Evolutionary conservation across 345 rosid species (phyloP).

Genomic region (Euphorbia peplus): DNA sequence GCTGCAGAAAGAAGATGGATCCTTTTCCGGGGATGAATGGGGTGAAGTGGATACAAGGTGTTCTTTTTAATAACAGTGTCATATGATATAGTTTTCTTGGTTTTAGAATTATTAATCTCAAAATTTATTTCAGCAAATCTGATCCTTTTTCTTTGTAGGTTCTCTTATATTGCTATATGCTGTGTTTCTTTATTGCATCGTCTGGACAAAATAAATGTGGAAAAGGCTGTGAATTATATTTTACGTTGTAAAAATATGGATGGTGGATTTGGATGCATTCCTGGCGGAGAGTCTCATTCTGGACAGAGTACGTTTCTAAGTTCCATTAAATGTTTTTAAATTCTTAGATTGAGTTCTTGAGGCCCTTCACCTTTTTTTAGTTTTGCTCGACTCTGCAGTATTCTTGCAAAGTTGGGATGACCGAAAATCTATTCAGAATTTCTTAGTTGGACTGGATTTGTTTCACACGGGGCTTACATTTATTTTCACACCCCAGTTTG

Average conservation of each 20-base stretch:
- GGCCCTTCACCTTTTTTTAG: neutral
- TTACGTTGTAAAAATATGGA: conserved; percentile 87
- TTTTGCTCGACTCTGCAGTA: neutral
- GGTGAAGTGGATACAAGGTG: conserved; percentile 95
- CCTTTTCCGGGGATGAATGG: conserved; percentile 92
- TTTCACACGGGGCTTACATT: neutral
- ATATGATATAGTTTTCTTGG: neutral
- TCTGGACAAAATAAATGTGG: conserved; percentile 64
- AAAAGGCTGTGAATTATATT: conserved; percentile 72
- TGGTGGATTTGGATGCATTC: conserved; percentile 95
- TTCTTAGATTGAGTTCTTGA: neutral
- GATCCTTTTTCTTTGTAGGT: conserved; percentile 41
- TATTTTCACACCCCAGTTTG: neutral
- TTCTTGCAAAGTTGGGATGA: neutral
- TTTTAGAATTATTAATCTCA: neutral
- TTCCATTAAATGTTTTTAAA: neutral
- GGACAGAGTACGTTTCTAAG: conserved; percentile 71
- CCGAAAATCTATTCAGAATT: neutral
- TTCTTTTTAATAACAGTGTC: conserved; percentile 8
- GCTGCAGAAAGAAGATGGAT: conserved; percentile 90
- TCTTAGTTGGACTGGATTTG: neutral
- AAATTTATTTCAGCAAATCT: conserved; percentile 10
- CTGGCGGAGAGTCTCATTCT: conserved; percentile 93
- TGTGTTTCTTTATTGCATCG: conserved; percentile 65
- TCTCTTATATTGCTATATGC: conserved; percentile 80